phyloP scores from a whole-genome alignment of 306 rosid species.

The Fragaria vesca region DNA sequence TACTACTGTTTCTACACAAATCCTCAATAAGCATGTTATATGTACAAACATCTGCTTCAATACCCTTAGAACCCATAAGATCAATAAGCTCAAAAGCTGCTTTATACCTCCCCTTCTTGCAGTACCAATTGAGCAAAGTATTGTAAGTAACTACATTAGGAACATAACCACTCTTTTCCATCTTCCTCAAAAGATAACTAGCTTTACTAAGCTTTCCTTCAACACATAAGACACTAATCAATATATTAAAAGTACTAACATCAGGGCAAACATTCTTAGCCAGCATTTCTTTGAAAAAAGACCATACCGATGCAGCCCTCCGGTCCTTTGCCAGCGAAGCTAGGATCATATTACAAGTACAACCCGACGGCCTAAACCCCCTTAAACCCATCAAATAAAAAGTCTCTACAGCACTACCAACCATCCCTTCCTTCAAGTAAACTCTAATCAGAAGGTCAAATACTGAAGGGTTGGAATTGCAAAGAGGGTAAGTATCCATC shows the following conservation, averaged over 20 bases:
- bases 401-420: slow-evolving; percentile 52
- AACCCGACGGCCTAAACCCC: slow-evolving; percentile 65
- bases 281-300: slow-evolving; percentile 66
- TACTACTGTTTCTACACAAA: slow-evolving; percentile 62
- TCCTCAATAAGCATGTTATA: slow-evolving; percentile 65
- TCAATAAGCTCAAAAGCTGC: slow-evolving; percentile 58
- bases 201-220: slow-evolving; percentile 65
- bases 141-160: slow-evolving; percentile 62
- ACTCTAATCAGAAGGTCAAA: slow-evolving; percentile 70
- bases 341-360: slow-evolving; percentile 74
- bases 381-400: slow-evolving; percentile 57
- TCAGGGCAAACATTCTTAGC: slow-evolving; percentile 49
- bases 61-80: slow-evolving; percentile 67
- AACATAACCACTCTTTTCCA: slow-evolving; percentile 59
- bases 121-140: slow-evolving; percentile 74
- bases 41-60: slow-evolving; percentile 62
- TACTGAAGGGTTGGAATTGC: slow-evolving; percentile 75
- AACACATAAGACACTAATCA: slow-evolving; percentile 56
- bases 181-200: slow-evolving; percentile 47
- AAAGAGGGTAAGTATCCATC: slow-evolving; percentile 68
- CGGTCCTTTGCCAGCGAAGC: slow-evolving; percentile 57
- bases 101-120: slow-evolving; percentile 63
- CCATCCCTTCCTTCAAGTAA: slow-evolving; percentile 56
- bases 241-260: slow-evolving; percentile 61
- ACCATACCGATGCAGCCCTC: slow-evolving; percentile 48